Evolutionary conservation across 768 basidiomycete species (phyloP), one percentile per base, ranked within the genome.

Genomic region (Suillus ampliporus): DNA sequence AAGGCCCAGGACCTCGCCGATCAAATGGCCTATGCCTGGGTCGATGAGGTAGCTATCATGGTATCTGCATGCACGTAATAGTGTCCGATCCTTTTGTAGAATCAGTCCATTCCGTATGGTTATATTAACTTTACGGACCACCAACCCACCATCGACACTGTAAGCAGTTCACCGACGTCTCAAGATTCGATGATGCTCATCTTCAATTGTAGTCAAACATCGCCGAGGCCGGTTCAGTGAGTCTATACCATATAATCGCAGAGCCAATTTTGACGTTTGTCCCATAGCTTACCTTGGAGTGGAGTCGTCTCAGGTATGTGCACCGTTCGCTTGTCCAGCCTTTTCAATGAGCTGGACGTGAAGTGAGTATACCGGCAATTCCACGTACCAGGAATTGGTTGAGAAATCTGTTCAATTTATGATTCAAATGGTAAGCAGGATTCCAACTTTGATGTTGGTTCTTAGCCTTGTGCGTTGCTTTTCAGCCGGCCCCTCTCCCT

Each of bases 1-100:
- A 88, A 91, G 68, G 88, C 90, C 0, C 80, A 85, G 71, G 71
- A 88, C 67, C 77, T 90, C 26, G 85, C 84, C 1, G 84, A 89
- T 71, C 88, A 88, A 68, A 68, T 93, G 75, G 78, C 83, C 0
- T 83, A 82, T 66, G 88, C 83, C 4, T 92, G 86, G 83, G 77
- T 81, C n/a, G n/a, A n/a, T 41, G 82, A 80, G 38, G 88, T 89
- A 64, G 35, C 14, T 14, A 15, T 23, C 14, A 23, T 10, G 37
- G 21, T 21, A 57, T 84, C 72, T 19, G 9, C 9, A 48, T 56
- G 47, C 8, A 15, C 8, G 19, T 9, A 31, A 15, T 38, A 15
- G 19, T 47, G 26, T 21, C 44, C 10, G 8, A 17, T 21, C 2
- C 8, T 23, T 34, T 64, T 38, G 11, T 34, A 52, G 53, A 37